Percentiles rank a stretch among this genome's conserved stretches.
Evolutionary conservation across 169 alveolate species (phyloP).

Genomic region (Plasmodium yoelii): DNA sequence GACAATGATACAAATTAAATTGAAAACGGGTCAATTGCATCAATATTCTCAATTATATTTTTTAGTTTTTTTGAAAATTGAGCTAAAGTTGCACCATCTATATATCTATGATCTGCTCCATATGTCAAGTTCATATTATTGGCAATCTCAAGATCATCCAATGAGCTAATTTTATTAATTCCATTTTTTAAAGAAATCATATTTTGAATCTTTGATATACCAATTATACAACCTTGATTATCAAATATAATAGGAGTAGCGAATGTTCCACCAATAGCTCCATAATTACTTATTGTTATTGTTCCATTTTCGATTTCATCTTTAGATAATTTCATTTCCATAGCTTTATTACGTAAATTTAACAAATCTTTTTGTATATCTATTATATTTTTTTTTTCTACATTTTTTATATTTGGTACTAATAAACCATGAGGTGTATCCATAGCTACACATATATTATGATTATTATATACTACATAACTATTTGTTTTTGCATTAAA

Average conservation of each 20-base stretch:
- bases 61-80: slow-evolving; percentile 69
- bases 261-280: slow-evolving; percentile 95
- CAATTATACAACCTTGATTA: slow-evolving; percentile 94
- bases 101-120: slow-evolving; percentile 94
- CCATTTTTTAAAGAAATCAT: slow-evolving; percentile 79
- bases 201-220: slow-evolving; percentile 81
- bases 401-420: slow-evolving; percentile 95
- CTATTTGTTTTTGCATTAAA: slow-evolving; percentile 81
- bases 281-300: slow-evolving; percentile 93
- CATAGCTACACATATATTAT: slow-evolving; percentile 94
- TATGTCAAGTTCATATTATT: slow-evolving; percentile 56
- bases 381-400: slow-evolving; percentile 88
- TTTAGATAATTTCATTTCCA: slow-evolving; percentile 82
- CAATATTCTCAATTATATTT: slow-evolving; percentile 16
- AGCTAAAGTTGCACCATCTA: slow-evolving; percentile 96
- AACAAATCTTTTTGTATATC: slow-evolving; percentile 91
- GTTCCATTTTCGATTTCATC: slow-evolving; percentile 94
- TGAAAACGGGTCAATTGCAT: slow-evolving; percentile 26
- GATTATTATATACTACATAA: slow-evolving; percentile 86
- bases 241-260: slow-evolving; percentile 93
- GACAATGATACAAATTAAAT: neutral
- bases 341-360: slow-evolving; percentile 89
- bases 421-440: slow-evolving; percentile 94
- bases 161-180: slow-evolving; percentile 38
- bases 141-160: slow-evolving; percentile 37